These are phyloP conservation scores for Pleurotus cornucopiae DNA, from an alignment of 768 basidiomycete genomes.

Conservation along the genomic window DNA sequence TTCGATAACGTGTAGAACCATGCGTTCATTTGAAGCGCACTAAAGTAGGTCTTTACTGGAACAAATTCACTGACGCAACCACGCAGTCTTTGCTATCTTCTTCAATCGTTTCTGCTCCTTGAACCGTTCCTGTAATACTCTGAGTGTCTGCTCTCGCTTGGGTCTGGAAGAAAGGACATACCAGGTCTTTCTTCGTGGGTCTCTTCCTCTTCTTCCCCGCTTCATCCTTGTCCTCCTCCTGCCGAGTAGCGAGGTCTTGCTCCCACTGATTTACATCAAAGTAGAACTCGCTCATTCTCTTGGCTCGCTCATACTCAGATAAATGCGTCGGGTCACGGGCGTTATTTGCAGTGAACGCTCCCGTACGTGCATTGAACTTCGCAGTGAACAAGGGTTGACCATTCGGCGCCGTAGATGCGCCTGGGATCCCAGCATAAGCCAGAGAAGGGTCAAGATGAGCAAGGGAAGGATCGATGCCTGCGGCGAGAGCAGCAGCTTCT, in stretches of 20 bases:
- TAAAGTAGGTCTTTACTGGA: no score
- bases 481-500: conserved; percentile 68
- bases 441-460: conserved; percentile 79
- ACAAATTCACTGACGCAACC: conserved; percentile 47
- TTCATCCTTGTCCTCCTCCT: conserved; percentile 39
- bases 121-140: conserved; percentile 61
- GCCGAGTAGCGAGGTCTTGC: conserved; percentile 44
- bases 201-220: conserved; percentile 71
- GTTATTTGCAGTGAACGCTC: conserved; percentile 63
- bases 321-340: conserved; percentile 72
- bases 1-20: no score
- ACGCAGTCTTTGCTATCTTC: conserved; percentile 86
- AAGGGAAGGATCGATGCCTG: conserved; percentile 80
- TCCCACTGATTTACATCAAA: conserved; percentile 85
- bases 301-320: conserved; percentile 76
- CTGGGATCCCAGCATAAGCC: conserved; percentile 29
- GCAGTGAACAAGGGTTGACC: conserved; percentile 51
- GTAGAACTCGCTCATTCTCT: conserved; percentile 85
- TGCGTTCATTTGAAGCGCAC: no score
- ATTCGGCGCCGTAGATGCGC: conserved; percentile 24
- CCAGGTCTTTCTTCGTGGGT: conserved; percentile 81
- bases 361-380: conserved; percentile 80
- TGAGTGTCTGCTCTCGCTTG: no score
- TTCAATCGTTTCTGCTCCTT: conserved; percentile 79
- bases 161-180: conserved; percentile 29